These are phyloP conservation scores for Calonectria hawksworthii DNA, from an alignment of 2,329 filamentous ascomycete genomes.

Conservation along the genomic window DNA sequence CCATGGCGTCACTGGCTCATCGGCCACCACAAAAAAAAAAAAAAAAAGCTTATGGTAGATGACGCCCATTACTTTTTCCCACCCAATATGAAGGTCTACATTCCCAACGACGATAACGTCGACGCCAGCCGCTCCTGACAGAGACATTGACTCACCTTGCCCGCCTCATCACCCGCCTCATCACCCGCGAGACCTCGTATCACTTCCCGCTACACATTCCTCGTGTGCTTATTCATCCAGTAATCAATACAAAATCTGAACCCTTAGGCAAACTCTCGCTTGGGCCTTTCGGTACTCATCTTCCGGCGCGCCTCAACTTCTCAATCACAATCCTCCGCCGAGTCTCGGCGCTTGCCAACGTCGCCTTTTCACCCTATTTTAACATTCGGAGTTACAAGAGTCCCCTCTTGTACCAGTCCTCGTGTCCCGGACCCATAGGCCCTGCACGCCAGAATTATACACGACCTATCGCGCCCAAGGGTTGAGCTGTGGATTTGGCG, in stretches of 20 bases:
- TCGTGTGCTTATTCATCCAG: slow-evolving; percentile 2
- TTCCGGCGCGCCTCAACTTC: slow-evolving; percentile 30
- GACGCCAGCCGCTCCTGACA: neutral
- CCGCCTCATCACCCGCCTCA: neutral
- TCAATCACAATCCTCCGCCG: slow-evolving; percentile 27
- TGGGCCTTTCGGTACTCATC: slow-evolving; percentile 34
- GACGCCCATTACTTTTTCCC: slow-evolving; percentile 22
- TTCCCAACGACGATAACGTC: slow-evolving; percentile 22
- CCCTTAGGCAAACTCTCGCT: neutral
- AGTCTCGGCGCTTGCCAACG: slow-evolving; percentile 31
- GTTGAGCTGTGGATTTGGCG: slow-evolving; percentile 39
- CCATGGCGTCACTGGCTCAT: slow-evolving; percentile 37
- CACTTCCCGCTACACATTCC: neutral
- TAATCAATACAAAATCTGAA: neutral
- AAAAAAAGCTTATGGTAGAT: slow-evolving; percentile 23
- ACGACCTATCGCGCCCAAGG: neutral
- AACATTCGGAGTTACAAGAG: neutral
- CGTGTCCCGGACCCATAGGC: neutral
- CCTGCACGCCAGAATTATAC: neutral
- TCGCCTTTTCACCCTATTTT: slow-evolving; percentile 55
- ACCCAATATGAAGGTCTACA: neutral
- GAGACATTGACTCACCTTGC: neutral
- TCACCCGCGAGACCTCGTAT: neutral
- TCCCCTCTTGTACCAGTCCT: neutral
- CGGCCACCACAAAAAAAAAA: neutral